These are phyloP conservation scores for Beverwykella pulmonaria DNA, from an alignment of 495 filamentous ascomycete species.

Conservation along the genomic window DNA sequence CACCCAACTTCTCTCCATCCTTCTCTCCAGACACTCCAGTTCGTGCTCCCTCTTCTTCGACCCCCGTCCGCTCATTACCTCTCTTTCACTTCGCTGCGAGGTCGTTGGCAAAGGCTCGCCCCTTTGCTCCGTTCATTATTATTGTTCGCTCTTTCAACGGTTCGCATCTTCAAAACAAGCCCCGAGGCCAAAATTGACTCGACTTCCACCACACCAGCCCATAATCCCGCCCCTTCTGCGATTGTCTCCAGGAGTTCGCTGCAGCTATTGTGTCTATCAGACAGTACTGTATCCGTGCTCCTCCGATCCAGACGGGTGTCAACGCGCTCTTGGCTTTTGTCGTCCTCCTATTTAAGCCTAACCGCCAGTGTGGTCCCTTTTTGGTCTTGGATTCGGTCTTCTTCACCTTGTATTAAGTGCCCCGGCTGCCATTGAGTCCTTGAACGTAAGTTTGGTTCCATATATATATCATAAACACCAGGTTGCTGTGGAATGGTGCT, in stretches of 20 bases:
- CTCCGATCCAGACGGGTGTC: conserved; percentile 5
- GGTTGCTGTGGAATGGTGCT: not conserved
- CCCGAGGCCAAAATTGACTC: conserved; percentile 6
- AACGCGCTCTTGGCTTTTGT: not conserved
- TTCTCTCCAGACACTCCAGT: conserved; percentile 10
- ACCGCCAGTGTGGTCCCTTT: conserved; percentile 12
- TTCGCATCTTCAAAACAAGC: conserved; percentile 36
- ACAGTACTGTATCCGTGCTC: not conserved
- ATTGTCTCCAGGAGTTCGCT: not conserved
- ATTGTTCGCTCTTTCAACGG: conserved; percentile 40
- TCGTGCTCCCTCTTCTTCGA: conserved; percentile 15
- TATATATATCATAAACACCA: not conserved
- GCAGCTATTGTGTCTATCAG: conserved; percentile 5
- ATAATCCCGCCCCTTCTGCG: conserved; percentile 22
- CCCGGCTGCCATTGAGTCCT: conserved; percentile 23
- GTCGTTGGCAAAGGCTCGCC: conserved; percentile 24
- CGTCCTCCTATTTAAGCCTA: conserved; percentile 5
- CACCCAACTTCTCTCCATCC: conserved; percentile 17
- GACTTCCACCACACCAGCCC: not conserved
- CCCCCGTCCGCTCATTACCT: conserved; percentile 34
- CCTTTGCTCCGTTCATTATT: conserved; percentile 40
- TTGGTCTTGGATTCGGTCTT: conserved; percentile 13
- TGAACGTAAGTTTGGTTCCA: conserved; percentile 16
- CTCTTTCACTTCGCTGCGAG: conserved; percentile 30
- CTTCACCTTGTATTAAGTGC: conserved; percentile 12